Conservation (phyloP, 2,329 filamentous ascomycete species). For the Colletotrichum scovillei region DNA sequence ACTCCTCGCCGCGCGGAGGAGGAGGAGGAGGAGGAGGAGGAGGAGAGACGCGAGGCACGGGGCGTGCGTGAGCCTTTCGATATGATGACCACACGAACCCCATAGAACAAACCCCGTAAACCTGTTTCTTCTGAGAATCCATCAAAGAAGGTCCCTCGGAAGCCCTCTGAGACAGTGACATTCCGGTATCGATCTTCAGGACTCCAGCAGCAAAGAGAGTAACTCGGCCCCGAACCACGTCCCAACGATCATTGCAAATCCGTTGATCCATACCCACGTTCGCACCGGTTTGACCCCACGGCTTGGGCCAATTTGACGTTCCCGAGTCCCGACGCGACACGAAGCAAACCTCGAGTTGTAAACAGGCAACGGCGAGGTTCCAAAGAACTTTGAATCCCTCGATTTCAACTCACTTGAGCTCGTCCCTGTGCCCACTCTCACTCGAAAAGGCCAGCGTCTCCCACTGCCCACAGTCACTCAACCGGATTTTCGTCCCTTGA, state of each 20-base stretch:
- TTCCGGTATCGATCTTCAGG: neutral
- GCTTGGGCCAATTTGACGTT: slow-evolving; percentile 5
- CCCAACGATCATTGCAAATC: neutral
- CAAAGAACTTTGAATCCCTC: neutral
- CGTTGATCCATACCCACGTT: neutral
- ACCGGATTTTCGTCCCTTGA: neutral
- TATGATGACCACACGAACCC: slow-evolving; percentile 15
- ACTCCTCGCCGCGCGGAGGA: neutral
- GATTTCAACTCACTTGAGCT: neutral
- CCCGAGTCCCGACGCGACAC: slow-evolving; percentile 19
- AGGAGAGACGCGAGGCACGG: neutral
- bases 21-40: neutral
- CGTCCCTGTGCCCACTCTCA: neutral
- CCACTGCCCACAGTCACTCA: neutral
- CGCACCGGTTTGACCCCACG: neutral
- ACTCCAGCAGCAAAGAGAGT: neutral
- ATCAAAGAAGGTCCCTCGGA: neutral
- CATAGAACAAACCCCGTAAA: neutral
- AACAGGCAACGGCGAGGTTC: neutral
- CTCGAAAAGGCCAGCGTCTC: slow-evolving; percentile 1
- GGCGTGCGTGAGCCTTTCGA: neutral
- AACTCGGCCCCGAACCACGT: neutral
- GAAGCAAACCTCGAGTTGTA: neutral
- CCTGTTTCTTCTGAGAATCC: slow-evolving; percentile 8
- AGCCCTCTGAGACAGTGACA: slow-evolving; percentile 1